A percentile compares a stretch with the other conserved stretches of the same genome.
Conservation (phyloP, 345 rosid genomes). For the Angophora floribunda region DNA sequence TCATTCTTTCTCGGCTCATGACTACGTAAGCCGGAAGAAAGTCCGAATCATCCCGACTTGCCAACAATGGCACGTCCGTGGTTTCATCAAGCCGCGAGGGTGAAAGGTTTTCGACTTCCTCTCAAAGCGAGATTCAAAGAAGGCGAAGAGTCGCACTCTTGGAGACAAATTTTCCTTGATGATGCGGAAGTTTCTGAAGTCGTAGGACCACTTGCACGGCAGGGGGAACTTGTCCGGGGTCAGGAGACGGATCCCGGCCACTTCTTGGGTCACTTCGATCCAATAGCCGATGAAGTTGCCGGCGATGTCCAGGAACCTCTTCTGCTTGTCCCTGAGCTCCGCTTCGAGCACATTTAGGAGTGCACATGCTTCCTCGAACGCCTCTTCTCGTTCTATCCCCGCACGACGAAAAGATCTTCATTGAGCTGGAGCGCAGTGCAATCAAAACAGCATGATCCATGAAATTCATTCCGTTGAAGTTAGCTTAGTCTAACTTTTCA, state of each 20-base stretch:
- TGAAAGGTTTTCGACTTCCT: not conserved
- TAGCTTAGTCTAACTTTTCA: not conserved
- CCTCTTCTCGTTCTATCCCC: conserved; percentile 16
- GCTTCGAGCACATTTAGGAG: conserved; percentile 30
- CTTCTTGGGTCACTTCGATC: conserved; percentile 26
- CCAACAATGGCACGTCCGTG: not conserved
- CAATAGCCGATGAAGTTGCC: conserved; percentile 30
- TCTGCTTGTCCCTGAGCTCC: conserved; percentile 25
- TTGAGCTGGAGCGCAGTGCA: conserved; percentile 11
- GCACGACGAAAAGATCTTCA: conserved; percentile 19
- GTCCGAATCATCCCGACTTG: not conserved
- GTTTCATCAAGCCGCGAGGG: not conserved
- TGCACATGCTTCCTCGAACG: conserved; percentile 20
- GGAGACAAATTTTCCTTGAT: conserved; percentile 34
- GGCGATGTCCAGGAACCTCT: conserved; percentile 45
- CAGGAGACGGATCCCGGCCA: conserved; percentile 22
- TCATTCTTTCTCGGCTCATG: not conserved
- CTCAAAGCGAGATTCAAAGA: conserved; percentile 1
- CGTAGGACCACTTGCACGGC: conserved; percentile 20
- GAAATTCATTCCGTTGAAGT: too few relatives aligned
- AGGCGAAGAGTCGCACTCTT: conserved; percentile 13
- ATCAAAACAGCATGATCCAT: not conserved
- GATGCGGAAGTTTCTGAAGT: conserved; percentile 7
- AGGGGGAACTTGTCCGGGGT: conserved; percentile 34
- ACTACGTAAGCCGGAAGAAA: not conserved